Evolutionary conservation across 1,139 yeast genomes (phyloP).

Genomic region (Yamadazyma aaseri): DNA sequence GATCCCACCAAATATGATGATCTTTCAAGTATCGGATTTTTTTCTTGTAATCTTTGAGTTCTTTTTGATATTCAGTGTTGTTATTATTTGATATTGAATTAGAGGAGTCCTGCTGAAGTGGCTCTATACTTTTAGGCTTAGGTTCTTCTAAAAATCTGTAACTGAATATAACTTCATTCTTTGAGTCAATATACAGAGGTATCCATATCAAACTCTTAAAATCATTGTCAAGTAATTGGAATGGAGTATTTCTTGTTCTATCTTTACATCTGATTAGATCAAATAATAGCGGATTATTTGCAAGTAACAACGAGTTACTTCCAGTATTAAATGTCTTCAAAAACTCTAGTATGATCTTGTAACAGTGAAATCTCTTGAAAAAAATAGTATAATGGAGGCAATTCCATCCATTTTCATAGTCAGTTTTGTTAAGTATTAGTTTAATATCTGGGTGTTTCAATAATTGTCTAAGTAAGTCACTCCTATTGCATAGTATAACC

Average conservation of each 20-base stretch:
- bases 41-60: background rate
- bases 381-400: conserved; percentile 70
- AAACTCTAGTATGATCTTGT: conserved; percentile 47
- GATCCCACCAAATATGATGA: conserved; percentile 30
- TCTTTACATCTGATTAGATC: conserved; percentile 60
- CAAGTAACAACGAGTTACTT: conserved; percentile 17
- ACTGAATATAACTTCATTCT: conserved; percentile 21
- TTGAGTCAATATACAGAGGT: conserved; percentile 44
- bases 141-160: conserved; percentile 19
- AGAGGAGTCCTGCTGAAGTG: background rate
- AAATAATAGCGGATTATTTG: conserved; percentile 22
- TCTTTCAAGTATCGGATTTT: conserved; percentile 11
- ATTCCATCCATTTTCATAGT: conserved; percentile 82
- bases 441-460: conserved; percentile 46
- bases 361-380: conserved; percentile 58
- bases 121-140: background rate
- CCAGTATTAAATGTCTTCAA: conserved; percentile 16
- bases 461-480: conserved; percentile 44
- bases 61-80: background rate
- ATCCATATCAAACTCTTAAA: conserved; percentile 40
- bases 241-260: conserved; percentile 62
- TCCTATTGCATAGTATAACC: conserved; percentile 51
- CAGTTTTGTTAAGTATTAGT: conserved; percentile 43
- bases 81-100: background rate
- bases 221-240: conserved; percentile 54